Conservation (phyloP, 1,139 yeast species). For the Wickerhamiella infanticola region DNA sequence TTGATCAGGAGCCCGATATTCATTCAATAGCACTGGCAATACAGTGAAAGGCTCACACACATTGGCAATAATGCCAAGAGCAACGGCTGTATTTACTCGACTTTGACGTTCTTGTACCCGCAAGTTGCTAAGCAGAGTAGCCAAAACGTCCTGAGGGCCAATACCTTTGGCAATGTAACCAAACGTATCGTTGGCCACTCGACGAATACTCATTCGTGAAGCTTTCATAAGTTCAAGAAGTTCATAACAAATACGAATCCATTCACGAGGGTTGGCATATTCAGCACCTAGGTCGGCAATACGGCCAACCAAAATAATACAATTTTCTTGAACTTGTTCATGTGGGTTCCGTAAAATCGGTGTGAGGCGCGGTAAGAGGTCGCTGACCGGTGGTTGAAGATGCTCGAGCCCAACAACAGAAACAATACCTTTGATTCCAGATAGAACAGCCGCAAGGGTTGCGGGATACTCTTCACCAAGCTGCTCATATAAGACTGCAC, state of each 20-base stretch:
- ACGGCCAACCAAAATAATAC: constrained; percentile 65
- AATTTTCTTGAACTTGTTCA: constrained; percentile 79
- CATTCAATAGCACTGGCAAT: constrained; percentile 93
- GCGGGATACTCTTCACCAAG: constrained; percentile 93
- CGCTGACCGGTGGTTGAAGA: constrained; percentile 73
- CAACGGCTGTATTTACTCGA: constrained; percentile 95
- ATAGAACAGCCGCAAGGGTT: constrained; percentile 71
- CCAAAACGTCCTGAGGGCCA: constrained; percentile 92
- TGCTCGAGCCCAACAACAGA: constrained; percentile 37
- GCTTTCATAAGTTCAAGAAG: constrained; percentile 79
- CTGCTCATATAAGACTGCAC: constrained; percentile 72
- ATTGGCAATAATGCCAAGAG: constrained; percentile 93
- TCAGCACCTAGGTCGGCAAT: constrained; percentile 80
- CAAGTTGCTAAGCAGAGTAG: constrained; percentile 67
- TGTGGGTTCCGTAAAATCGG: constrained; percentile 86
- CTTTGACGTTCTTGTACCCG: constrained; percentile 91
- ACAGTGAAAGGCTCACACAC: constrained; percentile 89
- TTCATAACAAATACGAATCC: constrained; percentile 96
- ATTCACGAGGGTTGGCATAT: constrained; percentile 78
- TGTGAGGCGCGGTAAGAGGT: constrained; percentile 71
- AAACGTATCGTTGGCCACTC: constrained; percentile 81
- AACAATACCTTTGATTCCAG: constrained; percentile 46
- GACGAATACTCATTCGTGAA: constrained; percentile 59
- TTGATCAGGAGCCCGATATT: constrained; percentile 79
- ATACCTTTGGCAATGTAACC: constrained; percentile 85